A percentile compares a stretch with the other conserved stretches of the same genome.
Evolutionary conservation across 106 monocot species (phyloP).

Genomic region (Iris macrosiphon): DNA sequence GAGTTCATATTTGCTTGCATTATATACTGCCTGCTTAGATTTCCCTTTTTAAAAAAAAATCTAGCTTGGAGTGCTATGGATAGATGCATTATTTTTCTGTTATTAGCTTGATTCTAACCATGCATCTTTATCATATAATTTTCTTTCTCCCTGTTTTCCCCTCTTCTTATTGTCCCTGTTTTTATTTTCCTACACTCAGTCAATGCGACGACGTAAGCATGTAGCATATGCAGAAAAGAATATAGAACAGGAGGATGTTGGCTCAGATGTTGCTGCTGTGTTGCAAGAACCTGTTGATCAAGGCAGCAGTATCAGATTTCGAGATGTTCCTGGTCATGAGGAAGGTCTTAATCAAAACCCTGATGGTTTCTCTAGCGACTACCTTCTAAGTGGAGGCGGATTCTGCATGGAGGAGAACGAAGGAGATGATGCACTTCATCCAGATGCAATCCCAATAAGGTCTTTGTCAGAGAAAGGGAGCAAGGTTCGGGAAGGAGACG

Average conservation of each 20-base stretch:
- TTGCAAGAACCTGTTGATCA: conserved; percentile 7
- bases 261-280: neutral
- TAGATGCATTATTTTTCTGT: no score
- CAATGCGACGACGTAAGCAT: conserved; percentile 35
- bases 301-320: neutral
- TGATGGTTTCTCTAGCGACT: conserved; percentile 4
- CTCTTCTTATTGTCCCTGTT: neutral
- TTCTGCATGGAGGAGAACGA: conserved; percentile 39
- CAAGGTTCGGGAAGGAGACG: neutral
- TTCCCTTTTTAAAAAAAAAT: no score
- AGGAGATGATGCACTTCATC: conserved; percentile 3
- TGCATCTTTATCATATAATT: neutral
- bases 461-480: neutral
- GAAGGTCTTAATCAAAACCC: neutral
- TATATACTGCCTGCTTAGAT: no score
- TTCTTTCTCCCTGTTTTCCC: neutral
- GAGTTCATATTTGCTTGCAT: no score
- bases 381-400: conserved; percentile 52
- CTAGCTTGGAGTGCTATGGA: no score
- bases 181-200: conserved; percentile 22
- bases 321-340: neutral
- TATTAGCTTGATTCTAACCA: no score
- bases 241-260: conserved; percentile 8
- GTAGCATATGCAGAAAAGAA: conserved; percentile 49
- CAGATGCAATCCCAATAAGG: neutral